Base-by-base conservation (phyloP, 2,329 filamentous ascomycete genomes). In the Aspergillus sp. region DNA sequence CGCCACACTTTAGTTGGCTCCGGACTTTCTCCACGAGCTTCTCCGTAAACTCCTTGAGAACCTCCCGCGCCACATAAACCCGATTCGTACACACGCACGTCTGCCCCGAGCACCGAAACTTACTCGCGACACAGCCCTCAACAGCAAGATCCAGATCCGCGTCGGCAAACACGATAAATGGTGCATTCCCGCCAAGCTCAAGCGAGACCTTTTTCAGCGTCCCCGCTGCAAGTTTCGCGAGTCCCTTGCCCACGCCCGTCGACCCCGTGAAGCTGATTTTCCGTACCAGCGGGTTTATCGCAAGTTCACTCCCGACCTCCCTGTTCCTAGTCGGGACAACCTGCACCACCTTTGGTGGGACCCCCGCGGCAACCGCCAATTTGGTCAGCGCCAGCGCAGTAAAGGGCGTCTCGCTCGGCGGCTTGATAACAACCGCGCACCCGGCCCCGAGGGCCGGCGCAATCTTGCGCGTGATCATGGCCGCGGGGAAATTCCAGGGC, bases 401-500 rank as follows among this genome's bases (percentile, higher is more conserved):
- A 34, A 76, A 69, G 0, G 77, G 76, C 3, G 76, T 76, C 54
- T 76, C 71, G 15, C 69, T 64, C 0, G 74, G 62, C 0, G 75
- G 65, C 56, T 80, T 80, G 49, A 73, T 64, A 1, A 80, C 73
- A 2, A 74, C 70, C 0, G 75, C 73, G 55, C 74, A 77, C 0
- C 94, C 93, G 15, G 92, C 92, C 9, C 93, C 93, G 53, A 97
- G 82, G 2, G 85, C 85, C 2, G 86, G 77, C 0, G 69, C 80
- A n/a, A 80, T 72, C 62, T 82, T 82, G 28, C 79, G 69, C 0
- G 79, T 79, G 22, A 80, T 76, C 79, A 82, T 82, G 1, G 79
- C 79, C 23, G 77, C 73, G 6, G 80, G 80, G 68, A 87, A 87
- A 72, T 88, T 87, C 85, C 84, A 87, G 25, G 87, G 87, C 15